Base-by-base conservation (phyloP, 2,329 filamentous ascomycete species). In the Chaetomium olivaceum region DNA sequence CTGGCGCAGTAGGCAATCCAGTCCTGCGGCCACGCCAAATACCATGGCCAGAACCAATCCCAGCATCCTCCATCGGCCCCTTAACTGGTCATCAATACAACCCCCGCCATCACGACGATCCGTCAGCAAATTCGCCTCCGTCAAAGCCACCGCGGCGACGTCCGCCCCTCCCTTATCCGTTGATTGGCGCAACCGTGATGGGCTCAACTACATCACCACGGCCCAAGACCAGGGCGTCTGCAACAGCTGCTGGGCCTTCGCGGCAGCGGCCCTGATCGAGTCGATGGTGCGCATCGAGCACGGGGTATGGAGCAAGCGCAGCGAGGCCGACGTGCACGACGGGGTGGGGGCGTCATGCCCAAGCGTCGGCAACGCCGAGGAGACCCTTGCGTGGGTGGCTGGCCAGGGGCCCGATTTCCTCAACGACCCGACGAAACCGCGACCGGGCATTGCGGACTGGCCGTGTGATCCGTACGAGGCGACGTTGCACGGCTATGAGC, bases 221-320 rank as follows among this genome's bases (percentile, higher is more conserved):
- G 27, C 64, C 0, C 68, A 70, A 48, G 59, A 71, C 48, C 70
- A 71, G 58, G 68, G 70, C 29, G 46, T 25, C 19, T 71, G 70
- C 62, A 64, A 69, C 54, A 64, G 59, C 57, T 71, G 70, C 64
- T 71, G 70, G 70, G 68, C 68, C 50, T 71, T 71, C 16, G 70
- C 68, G 6, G 67, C 54, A 0, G 65, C 68, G 3, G 70, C 68
- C 3, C 67, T 71, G 1, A 60, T 71, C 58, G 70, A 71, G 51
- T 46, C 68, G 27, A 62, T 61, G 64, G 50, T 69, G 36, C 66
- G 70, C 51, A 70, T 71, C 54, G 68, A 70, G 61, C 70, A 71
- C 63, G 68, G 68, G 21, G 52, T 64, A 6, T 71, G 70, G 70
- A 64, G 46, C 61, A 71, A 70, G 57, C 67, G 68, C 33, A 66